Evolutionary conservation across 2,329 filamentous ascomycete species (phyloP), one percentile per base, ranked within the genome.

Genomic region (Diplodia intermedia): DNA sequence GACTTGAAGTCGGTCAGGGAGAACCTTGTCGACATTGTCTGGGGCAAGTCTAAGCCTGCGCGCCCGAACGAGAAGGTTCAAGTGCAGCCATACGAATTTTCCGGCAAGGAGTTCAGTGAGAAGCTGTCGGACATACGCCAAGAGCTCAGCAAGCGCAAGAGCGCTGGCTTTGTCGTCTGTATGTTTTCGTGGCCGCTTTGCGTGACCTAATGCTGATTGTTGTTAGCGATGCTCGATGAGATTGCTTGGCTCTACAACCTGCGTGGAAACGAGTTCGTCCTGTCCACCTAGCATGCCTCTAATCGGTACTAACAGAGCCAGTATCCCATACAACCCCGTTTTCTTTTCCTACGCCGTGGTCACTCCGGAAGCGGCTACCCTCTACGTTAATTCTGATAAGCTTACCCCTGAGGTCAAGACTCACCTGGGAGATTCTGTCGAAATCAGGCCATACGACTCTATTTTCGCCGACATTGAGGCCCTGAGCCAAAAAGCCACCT

Each of bases 161-260:
- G 89, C 6, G 86, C 90, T 20, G 94, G 92, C 1, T 93, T 98
- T 73, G 89, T 98, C 60, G 88, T 98, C 55, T 97, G 82, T 82
- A 82, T 67, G 79, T 69, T 57, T 66, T 40, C 6, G 15, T 11
- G 18, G n/a, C 23, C 11, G 8, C 23, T n/a, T 12, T 38, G 31
- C 14, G 12, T 63, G 55, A 49, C 61, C 36, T 31, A 49, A 11
- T 31, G 49, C 70, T 65, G 53, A 69, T 15, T 49, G 61, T 11
- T 50, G 47, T 53, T 33, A 83, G 83, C 94, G 6, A 94, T 96
- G 89, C 87, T 99, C 53, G 95, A 99, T 75, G 95, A 99, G 80
- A 89, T 97, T 73, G 95, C 95, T 12, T 99, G 95, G 95, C 85
- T 99, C n/a, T 97, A 97, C 83, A 99, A 99, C 80, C 82, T 99